Base-by-base conservation (phyloP, 108 stramenopile genomes). In the Nannochloropsis granulata region DNA sequence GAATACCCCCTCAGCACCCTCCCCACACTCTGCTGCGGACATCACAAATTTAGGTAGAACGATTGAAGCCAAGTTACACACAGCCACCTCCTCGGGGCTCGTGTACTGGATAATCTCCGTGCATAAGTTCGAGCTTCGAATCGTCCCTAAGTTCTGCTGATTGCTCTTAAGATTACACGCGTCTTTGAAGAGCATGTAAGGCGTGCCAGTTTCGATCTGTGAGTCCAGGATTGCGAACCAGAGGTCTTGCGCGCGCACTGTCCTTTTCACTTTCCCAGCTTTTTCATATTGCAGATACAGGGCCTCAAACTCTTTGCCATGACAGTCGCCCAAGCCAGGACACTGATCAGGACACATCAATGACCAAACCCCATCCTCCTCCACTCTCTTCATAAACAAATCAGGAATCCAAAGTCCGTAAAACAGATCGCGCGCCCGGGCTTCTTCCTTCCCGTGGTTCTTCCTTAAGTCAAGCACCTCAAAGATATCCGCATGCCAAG, bases 111-210 rank as follows among this genome's bases (percentile, higher is more conserved):
- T 93, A 90, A 99, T 98, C 82, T 88, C 88, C 21, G 86, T 87
- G 86, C 90, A 91, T 42, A 99, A 88, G 93, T 99, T 99, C 80
- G 95, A 96, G 89, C 93, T 96, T 83, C 94, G 94, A 90, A 99
- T 99, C 45, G 96, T 97, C 34, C 99, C 99, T 84, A 98, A 90
- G 86, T 99, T 97, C 86, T 98, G 88, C 91, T 99, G 99, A 91
- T 99, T 99, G 82, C 94, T 95, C 91, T 99, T 99, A 46, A 45
- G 82, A 90, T 99, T 98, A 93, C 97, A 98, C 78, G 94, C 93
- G 89, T 99, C 99, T 94, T 99, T 99, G 95, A 92, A 99, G 84
- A 98, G 92, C 95, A 99, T 99, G 94, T 98, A 99, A 44, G 99
- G 99, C 56, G 97, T 98, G 83, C 99, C 99, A 12, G 98, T 99